A percentile compares a stretch with the other conserved stretches of the same genome.
These are phyloP conservation scores for Ramaria sp. DNA, from an alignment of 768 basidiomycete species.

Conservation along the genomic window DNA sequence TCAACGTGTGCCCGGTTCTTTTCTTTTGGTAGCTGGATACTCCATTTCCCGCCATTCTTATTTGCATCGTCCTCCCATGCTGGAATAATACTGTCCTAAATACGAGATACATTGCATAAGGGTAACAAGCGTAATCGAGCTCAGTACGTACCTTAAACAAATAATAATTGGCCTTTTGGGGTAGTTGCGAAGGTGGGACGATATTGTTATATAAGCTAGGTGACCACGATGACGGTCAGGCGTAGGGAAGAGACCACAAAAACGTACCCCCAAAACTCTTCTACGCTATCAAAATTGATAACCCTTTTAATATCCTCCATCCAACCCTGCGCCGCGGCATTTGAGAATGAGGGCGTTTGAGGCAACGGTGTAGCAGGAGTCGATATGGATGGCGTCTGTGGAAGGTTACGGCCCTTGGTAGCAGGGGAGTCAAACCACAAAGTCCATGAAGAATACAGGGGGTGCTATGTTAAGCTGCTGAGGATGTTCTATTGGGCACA, in stretches of 20 bases:
- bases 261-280: constrained; percentile 97
- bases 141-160: constrained; percentile 73
- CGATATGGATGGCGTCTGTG: constrained; percentile 71
- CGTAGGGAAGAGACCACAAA: not conserved
- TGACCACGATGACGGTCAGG: constrained; percentile 2
- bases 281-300: constrained; percentile 90
- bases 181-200: constrained; percentile 85
- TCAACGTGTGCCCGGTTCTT: constrained; percentile 81
- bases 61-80: constrained; percentile 98
- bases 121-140: not conserved
- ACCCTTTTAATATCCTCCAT: constrained; percentile 99
- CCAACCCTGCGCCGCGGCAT: constrained; percentile 73
- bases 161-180: constrained; percentile 98
- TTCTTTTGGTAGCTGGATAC: constrained; percentile 92
- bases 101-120: not conserved
- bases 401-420: constrained; percentile 82
- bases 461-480: constrained; percentile 47
- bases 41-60: constrained; percentile 97
- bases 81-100: constrained; percentile 87
- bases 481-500: not conserved
- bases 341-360: constrained; percentile 56
- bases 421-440: constrained; percentile 96
- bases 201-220: constrained; percentile 90
- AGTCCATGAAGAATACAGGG: constrained; percentile 90
- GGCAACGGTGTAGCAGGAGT: constrained; percentile 67